Conservation (phyloP, 1,284 basidiomycete genomes). For the Filobasidium uniguttulatum region DNA sequence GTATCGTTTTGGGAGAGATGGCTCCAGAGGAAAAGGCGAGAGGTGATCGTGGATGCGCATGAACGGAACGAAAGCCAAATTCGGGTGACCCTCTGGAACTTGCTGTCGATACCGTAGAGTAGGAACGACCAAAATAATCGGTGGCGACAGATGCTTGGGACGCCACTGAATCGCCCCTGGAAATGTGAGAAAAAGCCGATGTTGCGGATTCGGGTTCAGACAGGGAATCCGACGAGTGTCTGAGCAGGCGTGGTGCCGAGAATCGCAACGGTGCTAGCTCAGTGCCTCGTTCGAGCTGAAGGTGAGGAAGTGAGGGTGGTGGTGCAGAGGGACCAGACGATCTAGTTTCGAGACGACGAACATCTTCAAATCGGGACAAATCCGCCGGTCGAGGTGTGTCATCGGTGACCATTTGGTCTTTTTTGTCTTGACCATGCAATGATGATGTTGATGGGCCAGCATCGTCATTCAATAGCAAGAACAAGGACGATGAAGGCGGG, state of each 20-base stretch:
- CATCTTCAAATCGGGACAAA: constrained; percentile 1
- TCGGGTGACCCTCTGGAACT: background rate
- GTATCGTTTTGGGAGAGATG: too few relatives aligned
- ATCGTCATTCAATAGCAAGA: constrained; percentile 8
- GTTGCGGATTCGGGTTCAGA: background rate
- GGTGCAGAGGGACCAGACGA: too few relatives aligned
- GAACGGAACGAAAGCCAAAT: too few relatives aligned
- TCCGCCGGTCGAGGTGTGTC: constrained; percentile 4
- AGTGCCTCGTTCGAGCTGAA: too few relatives aligned
- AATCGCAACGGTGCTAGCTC: too few relatives aligned
- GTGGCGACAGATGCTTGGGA: background rate
- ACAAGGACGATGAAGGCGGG: constrained; percentile 5
- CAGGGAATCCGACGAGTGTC: background rate
- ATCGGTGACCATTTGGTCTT: background rate
- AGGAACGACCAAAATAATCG: background rate
- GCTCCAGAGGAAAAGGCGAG: too few relatives aligned
- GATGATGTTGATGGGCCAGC: background rate
- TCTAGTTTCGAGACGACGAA: background rate
- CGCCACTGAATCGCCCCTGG: background rate
- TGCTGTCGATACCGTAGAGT: background rate
- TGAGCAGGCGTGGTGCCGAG: background rate
- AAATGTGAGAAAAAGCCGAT: background rate
- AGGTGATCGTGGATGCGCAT: too few relatives aligned
- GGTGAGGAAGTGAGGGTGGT: too few relatives aligned
- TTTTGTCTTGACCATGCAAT: background rate